These are phyloP conservation scores for Globisporangium okanoganense DNA, from an alignment of 352 stramenopile species.

Conservation along the genomic window DNA sequence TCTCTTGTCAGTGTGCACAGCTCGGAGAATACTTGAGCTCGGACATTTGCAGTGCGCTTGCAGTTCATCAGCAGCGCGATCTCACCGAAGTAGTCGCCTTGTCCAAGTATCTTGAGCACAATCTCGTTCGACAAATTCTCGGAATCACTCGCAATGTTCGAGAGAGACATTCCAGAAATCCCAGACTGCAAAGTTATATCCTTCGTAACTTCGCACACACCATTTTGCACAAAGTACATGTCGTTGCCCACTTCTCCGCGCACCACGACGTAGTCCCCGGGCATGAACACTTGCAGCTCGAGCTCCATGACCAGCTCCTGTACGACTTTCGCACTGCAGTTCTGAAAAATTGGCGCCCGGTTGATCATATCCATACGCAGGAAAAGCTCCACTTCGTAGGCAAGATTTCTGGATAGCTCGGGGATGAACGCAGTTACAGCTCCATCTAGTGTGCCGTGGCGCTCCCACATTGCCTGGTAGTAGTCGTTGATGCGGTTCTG, in stretches of 20 bases:
- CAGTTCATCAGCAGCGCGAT: slow-evolving; percentile 83
- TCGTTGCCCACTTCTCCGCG: slow-evolving; percentile 80
- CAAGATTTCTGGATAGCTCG: slow-evolving; percentile 75
- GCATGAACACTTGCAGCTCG: slow-evolving; percentile 82
- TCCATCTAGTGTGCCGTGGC: slow-evolving; percentile 75
- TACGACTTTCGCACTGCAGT: slow-evolving; percentile 76
- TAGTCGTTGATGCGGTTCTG: slow-evolving; percentile 86
- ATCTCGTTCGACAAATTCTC: slow-evolving; percentile 34
- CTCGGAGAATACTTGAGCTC: slow-evolving; percentile 66
- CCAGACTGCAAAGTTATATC: slow-evolving; percentile 24
- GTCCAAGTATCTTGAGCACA: slow-evolving; percentile 58
- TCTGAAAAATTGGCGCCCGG: slow-evolving; percentile 78
- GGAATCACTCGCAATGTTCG: neutral
- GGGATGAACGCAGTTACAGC: slow-evolving; percentile 73
- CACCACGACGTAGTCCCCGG: slow-evolving; percentile 80
- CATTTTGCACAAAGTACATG: slow-evolving; percentile 88
- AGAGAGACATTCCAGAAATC: neutral
- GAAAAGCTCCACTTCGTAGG: slow-evolving; percentile 82
- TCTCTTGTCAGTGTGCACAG: slow-evolving; percentile 71
- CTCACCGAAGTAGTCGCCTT: slow-evolving; percentile 82
- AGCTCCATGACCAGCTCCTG: slow-evolving; percentile 83
- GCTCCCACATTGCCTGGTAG: slow-evolving; percentile 85
- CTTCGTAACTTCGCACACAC: slow-evolving; percentile 78
- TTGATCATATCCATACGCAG: slow-evolving; percentile 88
- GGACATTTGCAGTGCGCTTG: slow-evolving; percentile 78